Evolutionary conservation across 768 basidiomycete species (phyloP), one percentile per base, ranked within the genome.

Genomic region (Solioccasus polychromus): DNA sequence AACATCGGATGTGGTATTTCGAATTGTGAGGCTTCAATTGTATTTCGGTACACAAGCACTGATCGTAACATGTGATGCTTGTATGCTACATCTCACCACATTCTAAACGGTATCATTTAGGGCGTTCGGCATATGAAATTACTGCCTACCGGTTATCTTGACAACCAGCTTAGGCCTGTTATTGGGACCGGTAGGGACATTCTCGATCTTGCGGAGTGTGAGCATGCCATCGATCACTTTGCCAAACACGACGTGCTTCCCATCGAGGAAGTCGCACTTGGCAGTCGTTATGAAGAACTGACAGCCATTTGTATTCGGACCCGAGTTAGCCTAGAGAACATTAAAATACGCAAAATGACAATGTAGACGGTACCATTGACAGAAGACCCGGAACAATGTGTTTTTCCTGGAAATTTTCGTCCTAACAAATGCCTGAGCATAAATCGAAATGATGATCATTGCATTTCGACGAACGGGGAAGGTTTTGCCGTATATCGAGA

Each of bases 201-300:
- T 91, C 70, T 99, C 96, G 45, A 99, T 90, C 66, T 97, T 98
- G 53, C 95, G 77, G 40, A 99, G 74, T 4, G 92, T 95, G 48
- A 99, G 79, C 87, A 98, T 90, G 20, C 92, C 92, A 46, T 96
- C 91, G 51, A 90, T 79, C 28, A 95, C 88, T 53, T 78, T 83
- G 6, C 92, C 92, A 57, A 96, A 96, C 2, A 94, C 92, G 55
- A 93, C 87, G 62, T 95, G 92, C 65, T 94, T 92, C 53, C 83
- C 90, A 62, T 99, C 94, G 35, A 99, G 79, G 68, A 98, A 98
- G 51, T 94, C 91, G 52, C 94, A 95, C 55, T 89, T 87, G 8
- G 83, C 90, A 2, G 91, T 93, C 0, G 96, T 99, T 62, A 99
- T 85, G 75, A 99, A 99, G 74, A 98, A 99, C 81, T 92, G 92